Base-by-base conservation (phyloP, 805 yeast species). In the Yarrowia yakushimensis region DNA sequence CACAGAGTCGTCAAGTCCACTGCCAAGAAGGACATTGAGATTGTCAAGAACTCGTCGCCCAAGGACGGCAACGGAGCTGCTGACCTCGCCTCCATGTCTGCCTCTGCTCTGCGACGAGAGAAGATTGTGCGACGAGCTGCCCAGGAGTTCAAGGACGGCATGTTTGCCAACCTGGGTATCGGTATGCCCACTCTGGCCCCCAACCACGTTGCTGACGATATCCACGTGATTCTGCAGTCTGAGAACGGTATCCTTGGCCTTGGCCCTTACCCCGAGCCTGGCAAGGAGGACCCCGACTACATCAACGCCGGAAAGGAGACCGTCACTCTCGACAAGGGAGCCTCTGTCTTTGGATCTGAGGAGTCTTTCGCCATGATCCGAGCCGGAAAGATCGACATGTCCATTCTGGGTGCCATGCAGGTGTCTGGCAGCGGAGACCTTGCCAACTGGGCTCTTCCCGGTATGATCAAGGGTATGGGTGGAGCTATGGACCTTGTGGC, bases 401-500 rank as follows among this genome's bases (percentile, higher is more conserved):
- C 82, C 1, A 74, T 80, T 43, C 71, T 80, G 15, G 84, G 84
- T 5, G 83, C 81, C 12, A 73, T 80, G 70, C 82, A 80, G 67
- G 83, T 81, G 6, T 76, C 82, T 1, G 73, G 74, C 45, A 70
- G 65, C 50, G 83, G 83, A 37, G 83, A 81, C 63, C 74, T 80
- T 37, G 83, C 84, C 39, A 80, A 80, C 68, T 80, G 83, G 82
- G 81, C 79, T 25, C 72, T 80, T 4, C 83, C 84, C 0, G 82
- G 83, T 8, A 72, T 76, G 63, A 77, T 80, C 45, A 79, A 78
- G 68, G 83, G 83, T 18, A 81, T 80, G 79, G 83, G 83, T 25
- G 83, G 83, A 17, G 83, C 83, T 23, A 81, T 81, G 83, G 83
- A 79, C 67, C 74, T 80, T 23, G 82, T 79, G 6, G 76, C 81